Evolutionary conservation across 176 grass and related monocot species (phyloP).

Genomic region (Oryza glaberrima): DNA sequence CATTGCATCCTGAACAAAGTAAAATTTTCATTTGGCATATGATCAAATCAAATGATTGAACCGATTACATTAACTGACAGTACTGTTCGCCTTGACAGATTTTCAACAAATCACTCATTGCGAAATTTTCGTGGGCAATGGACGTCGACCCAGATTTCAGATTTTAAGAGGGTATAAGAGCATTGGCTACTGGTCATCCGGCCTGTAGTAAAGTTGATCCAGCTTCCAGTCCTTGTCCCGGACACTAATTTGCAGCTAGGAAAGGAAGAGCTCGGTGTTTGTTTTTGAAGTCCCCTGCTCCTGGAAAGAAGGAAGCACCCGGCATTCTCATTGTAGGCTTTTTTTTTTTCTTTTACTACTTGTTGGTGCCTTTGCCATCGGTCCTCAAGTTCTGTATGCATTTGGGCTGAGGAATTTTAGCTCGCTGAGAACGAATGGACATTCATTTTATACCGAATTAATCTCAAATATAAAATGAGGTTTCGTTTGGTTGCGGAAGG

Average conservation of each 20-base stretch:
- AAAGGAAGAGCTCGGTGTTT: slow-evolving; percentile 58
- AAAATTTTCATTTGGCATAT: neutral
- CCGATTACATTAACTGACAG: neutral
- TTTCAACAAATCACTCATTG: slow-evolving; percentile 92
- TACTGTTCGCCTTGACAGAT: slow-evolving; percentile 56
- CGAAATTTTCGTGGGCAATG: slow-evolving; percentile 93
- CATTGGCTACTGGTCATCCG: slow-evolving; percentile 13
- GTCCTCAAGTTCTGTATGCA: slow-evolving; percentile 38
- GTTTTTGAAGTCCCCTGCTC: slow-evolving; percentile 37
- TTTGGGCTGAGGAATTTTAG: slow-evolving; percentile 41
- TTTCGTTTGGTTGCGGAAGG: slow-evolving; percentile 16
- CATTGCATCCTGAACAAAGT: neutral
- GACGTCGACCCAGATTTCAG: slow-evolving; percentile 83
- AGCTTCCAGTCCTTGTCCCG: slow-evolving; percentile 32
- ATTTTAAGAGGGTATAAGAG: slow-evolving; percentile 86
- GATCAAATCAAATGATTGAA: neutral
- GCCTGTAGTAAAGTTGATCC: slow-evolving; percentile 20
- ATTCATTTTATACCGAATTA: slow-evolving; percentile 59
- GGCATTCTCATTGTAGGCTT: slow-evolving; percentile 49
- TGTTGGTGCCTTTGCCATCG: slow-evolving; percentile 32
- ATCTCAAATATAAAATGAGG: slow-evolving; percentile 45
- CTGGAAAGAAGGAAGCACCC: slow-evolving; percentile 42
- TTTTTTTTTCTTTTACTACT: neutral
- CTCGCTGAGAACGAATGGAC: slow-evolving; percentile 53
- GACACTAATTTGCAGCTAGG: slow-evolving; percentile 53